Conservation (phyloP, 768 basidiomycete genomes). For the Serendipita vermifera region DNA sequence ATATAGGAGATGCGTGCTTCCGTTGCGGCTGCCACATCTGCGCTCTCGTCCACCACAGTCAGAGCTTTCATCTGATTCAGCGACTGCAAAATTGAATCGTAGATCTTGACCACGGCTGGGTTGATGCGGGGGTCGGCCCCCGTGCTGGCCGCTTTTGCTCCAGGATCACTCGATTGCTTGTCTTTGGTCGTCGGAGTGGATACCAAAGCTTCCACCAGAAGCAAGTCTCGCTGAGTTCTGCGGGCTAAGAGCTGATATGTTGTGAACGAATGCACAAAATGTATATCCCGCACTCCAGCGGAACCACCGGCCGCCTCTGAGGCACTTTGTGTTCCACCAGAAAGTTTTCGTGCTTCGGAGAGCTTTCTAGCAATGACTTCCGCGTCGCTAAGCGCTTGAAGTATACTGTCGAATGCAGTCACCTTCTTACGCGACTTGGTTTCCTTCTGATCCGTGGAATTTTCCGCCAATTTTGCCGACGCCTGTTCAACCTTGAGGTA, state of each 20-base stretch:
- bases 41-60: constrained; percentile 77
- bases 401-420: constrained; percentile 74
- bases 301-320: background rate
- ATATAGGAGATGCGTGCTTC: constrained; percentile 65
- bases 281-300: constrained; percentile 50
- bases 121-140: constrained; percentile 60
- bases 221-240: constrained; percentile 78
- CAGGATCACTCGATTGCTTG: constrained; percentile 19
- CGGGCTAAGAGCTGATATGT: constrained; percentile 76
- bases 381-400: constrained; percentile 77
- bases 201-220: constrained; percentile 57
- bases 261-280: constrained; percentile 78
- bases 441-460: constrained; percentile 25
- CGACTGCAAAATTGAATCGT: constrained; percentile 76
- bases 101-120: constrained; percentile 72
- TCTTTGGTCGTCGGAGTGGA: constrained; percentile 17
- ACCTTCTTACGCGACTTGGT: constrained; percentile 56
- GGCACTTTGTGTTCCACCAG: background rate
- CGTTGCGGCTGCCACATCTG: constrained; percentile 64
- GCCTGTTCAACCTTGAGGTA: constrained; percentile 72
- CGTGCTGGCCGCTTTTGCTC: constrained; percentile 25
- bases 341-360: constrained; percentile 49
- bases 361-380: constrained; percentile 73
- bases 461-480: constrained; percentile 41
- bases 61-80: constrained; percentile 72